Evolutionary conservation across 129 eudicot species (phyloP).

Genomic region (Silybum marianum): DNA sequence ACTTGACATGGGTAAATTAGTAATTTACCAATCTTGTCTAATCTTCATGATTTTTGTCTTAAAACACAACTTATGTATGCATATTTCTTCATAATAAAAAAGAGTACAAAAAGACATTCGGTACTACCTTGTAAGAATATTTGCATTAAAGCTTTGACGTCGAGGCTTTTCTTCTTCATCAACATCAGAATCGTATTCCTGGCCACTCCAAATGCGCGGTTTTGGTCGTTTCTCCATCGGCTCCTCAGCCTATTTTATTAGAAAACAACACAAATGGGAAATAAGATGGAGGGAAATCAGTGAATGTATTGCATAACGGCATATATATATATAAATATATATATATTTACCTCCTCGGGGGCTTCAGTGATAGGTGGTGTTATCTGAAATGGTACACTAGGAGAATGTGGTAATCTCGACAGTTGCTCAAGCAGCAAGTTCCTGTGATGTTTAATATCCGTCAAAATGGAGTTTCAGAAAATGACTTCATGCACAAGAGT

Average conservation of each 20-base stretch:
- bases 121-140: constrained; percentile 29
- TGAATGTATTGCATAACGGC: neutral
- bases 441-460: constrained; percentile 38
- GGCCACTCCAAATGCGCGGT: constrained; percentile 84
- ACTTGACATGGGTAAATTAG: neutral
- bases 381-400: constrained; percentile 82
- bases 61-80: neutral
- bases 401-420: constrained; percentile 72
- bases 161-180: constrained; percentile 57
- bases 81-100: neutral
- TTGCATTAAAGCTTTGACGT: constrained; percentile 40
- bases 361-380: constrained; percentile 69
- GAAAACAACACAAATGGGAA: neutral
- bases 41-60: neutral
- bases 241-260: constrained; percentile 52
- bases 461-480: neutral
- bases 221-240: constrained; percentile 71
- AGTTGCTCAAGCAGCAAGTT: constrained; percentile 84
- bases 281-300: neutral
- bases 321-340: neutral
- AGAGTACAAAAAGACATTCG: neutral
- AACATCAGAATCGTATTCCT: constrained; percentile 66
- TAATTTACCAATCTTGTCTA: neutral
- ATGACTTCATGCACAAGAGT: neutral
- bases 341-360: constrained; percentile 71